Evolutionary conservation across 495 filamentous ascomycete genomes (phyloP), one percentile per base, ranked within the genome.

Genomic region (Pyronema omphalodes): DNA sequence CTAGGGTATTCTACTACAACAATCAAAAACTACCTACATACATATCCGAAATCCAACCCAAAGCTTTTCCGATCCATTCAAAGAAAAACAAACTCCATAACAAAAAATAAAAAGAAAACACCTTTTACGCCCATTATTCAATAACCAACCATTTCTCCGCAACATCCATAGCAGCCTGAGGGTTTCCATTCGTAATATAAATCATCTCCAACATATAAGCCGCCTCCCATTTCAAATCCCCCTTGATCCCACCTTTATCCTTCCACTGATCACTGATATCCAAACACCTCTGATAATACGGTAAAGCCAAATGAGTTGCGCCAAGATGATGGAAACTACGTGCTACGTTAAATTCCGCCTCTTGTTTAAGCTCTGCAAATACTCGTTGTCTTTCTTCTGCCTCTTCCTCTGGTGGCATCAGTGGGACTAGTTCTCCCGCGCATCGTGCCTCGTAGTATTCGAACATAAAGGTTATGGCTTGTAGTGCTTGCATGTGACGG

Each of bases 291-390:
- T 79, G 67, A 64, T 95, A 98, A 50, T 76, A 84, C 34, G 80
- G 76, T 12, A 84, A 69, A 2, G 91, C 89, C 11, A 94, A 65
- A 64, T 88, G 83, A 11, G 73, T 71, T 35, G 96, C 67, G 0
- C 62, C 87, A 7, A 96, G 74, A 37, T 83, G 70, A 60, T 93
- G 85, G 67, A 82, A 94, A 3, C 82, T 75, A 9, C 86, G 74
- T 15, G 77, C 91, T 44, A 88, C 74, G 60, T 98, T 96, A 67
- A 83, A 96, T 44, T 94, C 83, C 17, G 87, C 85, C 66, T 96
- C 91, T 65, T 88, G 84, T 40, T 12, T 29, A 9, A 44, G 8
- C 9, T 47, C 46, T 33, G 55, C 53, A 1, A 23, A 34, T 14
- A 19, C 46, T 0, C 9, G 33, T 18, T 51, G 35, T 12, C 40